Evolutionary conservation across 345 rosid species (phyloP).

Genomic region (Syzygium aqueum): DNA sequence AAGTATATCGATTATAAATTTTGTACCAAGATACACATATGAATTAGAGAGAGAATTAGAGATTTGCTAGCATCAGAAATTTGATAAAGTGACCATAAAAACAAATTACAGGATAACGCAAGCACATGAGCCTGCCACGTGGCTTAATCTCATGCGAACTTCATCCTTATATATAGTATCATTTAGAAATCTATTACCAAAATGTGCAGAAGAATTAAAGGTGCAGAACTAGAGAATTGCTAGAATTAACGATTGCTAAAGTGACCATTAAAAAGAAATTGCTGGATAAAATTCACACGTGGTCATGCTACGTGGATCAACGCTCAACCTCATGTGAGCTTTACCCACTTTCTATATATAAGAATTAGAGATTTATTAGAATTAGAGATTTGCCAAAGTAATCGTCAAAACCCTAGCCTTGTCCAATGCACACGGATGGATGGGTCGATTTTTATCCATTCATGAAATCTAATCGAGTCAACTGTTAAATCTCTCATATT

Average conservation of each 20-base stretch:
- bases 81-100: background rate
- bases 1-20: background rate
- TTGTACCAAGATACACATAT: background rate
- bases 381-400: background rate
- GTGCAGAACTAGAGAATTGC: background rate
- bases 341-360: background rate
- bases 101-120: background rate
- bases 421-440: background rate
- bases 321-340: background rate
- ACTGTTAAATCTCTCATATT: background rate
- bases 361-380: background rate
- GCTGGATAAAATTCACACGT: background rate
- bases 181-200: background rate
- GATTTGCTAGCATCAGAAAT: background rate
- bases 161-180: background rate
- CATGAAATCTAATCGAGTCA: background rate
- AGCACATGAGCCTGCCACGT: background rate
- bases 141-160: background rate
- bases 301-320: background rate
- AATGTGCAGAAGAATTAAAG: background rate
- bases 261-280: background rate
- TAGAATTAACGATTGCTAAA: background rate
- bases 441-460: background rate
- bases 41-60: background rate
- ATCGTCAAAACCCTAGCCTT: background rate